phyloP scores from a whole-genome alignment of 257 asterid species.

The Solanum bukasovii region DNA sequence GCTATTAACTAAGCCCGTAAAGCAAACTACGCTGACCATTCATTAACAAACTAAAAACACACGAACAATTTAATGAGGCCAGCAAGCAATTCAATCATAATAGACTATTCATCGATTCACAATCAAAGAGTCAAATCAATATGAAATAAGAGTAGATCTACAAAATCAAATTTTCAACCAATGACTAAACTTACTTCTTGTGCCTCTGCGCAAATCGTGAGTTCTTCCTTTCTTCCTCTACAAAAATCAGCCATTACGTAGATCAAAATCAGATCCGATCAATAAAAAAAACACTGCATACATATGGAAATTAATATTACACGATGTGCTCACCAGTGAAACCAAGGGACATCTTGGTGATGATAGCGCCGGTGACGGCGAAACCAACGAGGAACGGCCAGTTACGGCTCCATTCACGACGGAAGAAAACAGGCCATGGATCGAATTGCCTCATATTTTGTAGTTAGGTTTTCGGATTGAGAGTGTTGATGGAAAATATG shows the following conservation, averaged over 20 bases:
- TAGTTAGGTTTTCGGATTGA: background rate
- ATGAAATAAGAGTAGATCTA: background rate
- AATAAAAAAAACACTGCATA: background rate
- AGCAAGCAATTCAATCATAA: background rate
- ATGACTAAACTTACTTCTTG: slow-evolving; percentile 9
- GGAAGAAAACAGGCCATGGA: slow-evolving; percentile 28
- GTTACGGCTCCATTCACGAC: slow-evolving; percentile 23
- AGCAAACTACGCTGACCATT: background rate
- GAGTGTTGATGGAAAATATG: background rate
- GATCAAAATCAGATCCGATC: background rate
- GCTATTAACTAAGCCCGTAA: background rate
- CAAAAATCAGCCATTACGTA: background rate
- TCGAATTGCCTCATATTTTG: slow-evolving; percentile 25
- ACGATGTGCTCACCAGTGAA: slow-evolving; percentile 8
- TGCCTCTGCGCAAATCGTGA: slow-evolving; percentile 20
- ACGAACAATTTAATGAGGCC: background rate
- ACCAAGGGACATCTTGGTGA: slow-evolving; percentile 25
- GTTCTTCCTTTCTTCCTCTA: slow-evolving; percentile 25
- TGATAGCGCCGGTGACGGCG: slow-evolving; percentile 25
- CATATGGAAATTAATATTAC: background rate
- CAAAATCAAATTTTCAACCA: background rate
- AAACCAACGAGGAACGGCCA: slow-evolving; percentile 32
- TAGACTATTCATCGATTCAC: background rate
- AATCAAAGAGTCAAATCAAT: too few species aligned
- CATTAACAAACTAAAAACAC: background rate